Conservation (phyloP, 768 basidiomycete genomes). For the Lactarius sanguifluus region DNA sequence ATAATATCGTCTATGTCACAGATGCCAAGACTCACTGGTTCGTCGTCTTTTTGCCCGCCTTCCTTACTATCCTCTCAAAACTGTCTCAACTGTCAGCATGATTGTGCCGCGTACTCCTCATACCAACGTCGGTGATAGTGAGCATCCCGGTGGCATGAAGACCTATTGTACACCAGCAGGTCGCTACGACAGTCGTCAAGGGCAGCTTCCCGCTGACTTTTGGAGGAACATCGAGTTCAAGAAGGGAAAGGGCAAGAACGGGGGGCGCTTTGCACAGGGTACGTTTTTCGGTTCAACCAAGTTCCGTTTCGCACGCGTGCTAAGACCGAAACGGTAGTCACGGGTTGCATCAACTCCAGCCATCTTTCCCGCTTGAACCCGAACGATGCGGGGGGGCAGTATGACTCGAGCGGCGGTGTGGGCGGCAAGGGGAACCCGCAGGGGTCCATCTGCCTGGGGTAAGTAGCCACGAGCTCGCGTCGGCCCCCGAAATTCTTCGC, state of each 20-base stretch:
- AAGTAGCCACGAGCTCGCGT: conserved; percentile 25
- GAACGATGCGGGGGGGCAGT: conserved; percentile 53
- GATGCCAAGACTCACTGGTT: conserved; percentile 47
- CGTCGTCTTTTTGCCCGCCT: conserved; percentile 31
- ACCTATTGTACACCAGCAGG: conserved; percentile 52
- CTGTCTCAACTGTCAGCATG: conserved; percentile 14
- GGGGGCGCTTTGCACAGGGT: conserved; percentile 48
- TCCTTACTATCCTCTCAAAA: not conserved
- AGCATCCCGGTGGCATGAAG: conserved; percentile 54
- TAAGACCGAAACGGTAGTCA: conserved; percentile 40
- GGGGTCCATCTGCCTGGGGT: conserved; percentile 54
- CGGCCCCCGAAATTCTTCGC: not conserved
- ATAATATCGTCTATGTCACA: conserved; percentile 54
- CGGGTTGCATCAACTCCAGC: conserved; percentile 52
- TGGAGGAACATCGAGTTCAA: conserved; percentile 52
- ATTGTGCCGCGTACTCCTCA: conserved; percentile 41
- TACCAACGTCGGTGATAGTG: conserved; percentile 57
- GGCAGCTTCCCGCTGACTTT: conserved; percentile 46
- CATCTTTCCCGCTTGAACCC: conserved; percentile 47
- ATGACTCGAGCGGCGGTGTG: conserved; percentile 56
- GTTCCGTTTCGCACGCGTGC: not conserved
- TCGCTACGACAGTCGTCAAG: conserved; percentile 43
- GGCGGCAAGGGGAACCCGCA: conserved; percentile 52
- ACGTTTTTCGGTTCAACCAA: conserved; percentile 25
- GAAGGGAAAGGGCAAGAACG: conserved; percentile 43